Conservation (phyloP, 805 yeast species). For the Scheffersomyces lignosus region DNA sequence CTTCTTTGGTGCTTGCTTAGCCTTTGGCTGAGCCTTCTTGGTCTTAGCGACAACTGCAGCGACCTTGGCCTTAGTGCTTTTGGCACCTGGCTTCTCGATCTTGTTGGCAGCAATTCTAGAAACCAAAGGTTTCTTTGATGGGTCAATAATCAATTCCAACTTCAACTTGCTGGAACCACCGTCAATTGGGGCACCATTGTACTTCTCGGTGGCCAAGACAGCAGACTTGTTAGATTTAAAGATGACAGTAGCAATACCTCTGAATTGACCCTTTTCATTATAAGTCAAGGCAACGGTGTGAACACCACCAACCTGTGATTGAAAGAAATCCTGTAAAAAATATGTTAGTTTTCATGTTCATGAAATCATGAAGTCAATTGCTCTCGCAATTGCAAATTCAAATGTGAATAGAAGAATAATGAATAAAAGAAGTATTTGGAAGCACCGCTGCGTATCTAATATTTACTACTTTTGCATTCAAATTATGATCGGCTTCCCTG, state of each 20-base stretch:
- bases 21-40: conserved; percentile 10
- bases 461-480: too few species aligned
- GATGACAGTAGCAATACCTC: conserved; percentile 86
- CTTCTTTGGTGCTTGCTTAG: conserved; percentile 31
- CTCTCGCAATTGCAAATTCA: not conserved
- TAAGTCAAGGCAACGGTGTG: conserved; percentile 68
- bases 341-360: conserved; percentile 23
- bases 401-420: conserved; percentile 3
- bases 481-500: too few species aligned
- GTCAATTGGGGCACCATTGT: conserved; percentile 92
- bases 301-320: conserved; percentile 85
- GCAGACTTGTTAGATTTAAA: conserved; percentile 74
- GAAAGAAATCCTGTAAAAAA: conserved; percentile 75
- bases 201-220: conserved; percentile 72
- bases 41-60: conserved; percentile 11
- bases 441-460: not conserved
- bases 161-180: conserved; percentile 76
- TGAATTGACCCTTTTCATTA: conserved; percentile 85
- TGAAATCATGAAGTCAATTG: not conserved
- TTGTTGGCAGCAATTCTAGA: conserved; percentile 65
- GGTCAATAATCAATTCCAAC: conserved; percentile 82
- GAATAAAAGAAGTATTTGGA: conserved; percentile 1
- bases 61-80: conserved; percentile 29
- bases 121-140: conserved; percentile 71
- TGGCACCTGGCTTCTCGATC: conserved; percentile 20